These are phyloP conservation scores for Aspergillus nomiae DNA, from an alignment of 2,329 filamentous ascomycete species.

Conservation along the genomic window DNA sequence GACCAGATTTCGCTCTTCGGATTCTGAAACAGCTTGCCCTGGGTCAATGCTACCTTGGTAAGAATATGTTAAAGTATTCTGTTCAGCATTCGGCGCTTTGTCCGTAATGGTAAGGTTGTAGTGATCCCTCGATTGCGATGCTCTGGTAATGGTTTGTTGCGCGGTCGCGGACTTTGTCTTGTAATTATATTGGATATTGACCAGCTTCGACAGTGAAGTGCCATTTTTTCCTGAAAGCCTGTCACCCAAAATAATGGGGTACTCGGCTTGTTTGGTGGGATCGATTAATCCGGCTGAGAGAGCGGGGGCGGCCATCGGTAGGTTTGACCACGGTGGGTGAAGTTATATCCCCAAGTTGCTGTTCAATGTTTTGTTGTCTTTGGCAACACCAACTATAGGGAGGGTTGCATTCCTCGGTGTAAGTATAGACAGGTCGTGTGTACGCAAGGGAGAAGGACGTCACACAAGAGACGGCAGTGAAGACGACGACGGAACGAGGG, in stretches of 20 bases:
- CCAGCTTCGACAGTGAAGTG: slow-evolving; percentile 26
- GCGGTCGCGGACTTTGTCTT: slow-evolving; percentile 45
- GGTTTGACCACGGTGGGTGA: slow-evolving; percentile 6
- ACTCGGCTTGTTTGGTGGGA: slow-evolving; percentile 49
- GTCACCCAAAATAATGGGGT: slow-evolving; percentile 49
- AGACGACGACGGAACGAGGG: slow-evolving; percentile 4
- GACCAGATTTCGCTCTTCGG: slow-evolving; percentile 41
- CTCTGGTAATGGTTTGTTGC: slow-evolving; percentile 40
- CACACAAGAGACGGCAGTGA: slow-evolving; percentile 17
- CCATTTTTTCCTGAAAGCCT: slow-evolving; percentile 36
- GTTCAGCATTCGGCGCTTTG: slow-evolving; percentile 42
- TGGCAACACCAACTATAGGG: slow-evolving; percentile 10
- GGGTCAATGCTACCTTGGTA: slow-evolving; percentile 46
- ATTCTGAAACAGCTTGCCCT: slow-evolving; percentile 27
- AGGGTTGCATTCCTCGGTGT: slow-evolving; percentile 16
- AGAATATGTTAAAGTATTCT: slow-evolving; percentile 40
- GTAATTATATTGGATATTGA: slow-evolving; percentile 51
- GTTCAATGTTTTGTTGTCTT: slow-evolving; percentile 6
- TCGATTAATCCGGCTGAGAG: slow-evolving; percentile 41
- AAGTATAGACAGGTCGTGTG: slow-evolving; percentile 10
- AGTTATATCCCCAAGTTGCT: neutral
- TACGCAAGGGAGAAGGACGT: slow-evolving; percentile 22
- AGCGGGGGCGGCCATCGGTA: slow-evolving; percentile 35
- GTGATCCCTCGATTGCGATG: slow-evolving; percentile 35
- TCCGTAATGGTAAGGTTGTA: slow-evolving; percentile 47